Evolutionary conservation across 2,329 filamentous ascomycete species (phyloP).

Genomic region (Alternaria gansuensis): DNA sequence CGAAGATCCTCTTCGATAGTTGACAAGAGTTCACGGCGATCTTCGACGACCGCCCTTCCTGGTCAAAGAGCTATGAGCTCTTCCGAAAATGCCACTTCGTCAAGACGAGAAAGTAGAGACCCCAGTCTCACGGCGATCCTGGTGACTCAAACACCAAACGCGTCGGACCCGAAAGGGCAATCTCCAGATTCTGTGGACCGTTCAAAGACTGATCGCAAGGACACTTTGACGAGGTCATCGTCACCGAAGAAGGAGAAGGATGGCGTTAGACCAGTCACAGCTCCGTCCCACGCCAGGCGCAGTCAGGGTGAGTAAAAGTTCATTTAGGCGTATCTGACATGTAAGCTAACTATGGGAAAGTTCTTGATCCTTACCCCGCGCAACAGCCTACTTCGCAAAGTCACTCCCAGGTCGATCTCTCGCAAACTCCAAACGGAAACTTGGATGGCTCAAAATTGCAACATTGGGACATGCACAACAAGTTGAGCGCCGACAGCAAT

Average conservation of each 20-base stretch:
- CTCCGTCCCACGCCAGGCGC: constrained; percentile 46
- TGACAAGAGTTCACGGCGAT: constrained; percentile 44
- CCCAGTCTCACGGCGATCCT: constrained; percentile 53
- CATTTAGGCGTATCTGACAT: constrained; percentile 25
- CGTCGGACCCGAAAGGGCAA: constrained; percentile 37
- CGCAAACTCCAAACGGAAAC: constrained; percentile 45
- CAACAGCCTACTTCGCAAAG: constrained; percentile 45
- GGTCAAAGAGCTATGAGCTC: constrained; percentile 32
- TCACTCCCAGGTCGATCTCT: constrained; percentile 49
- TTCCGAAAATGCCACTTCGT: constrained; percentile 47
- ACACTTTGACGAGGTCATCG: constrained; percentile 40
- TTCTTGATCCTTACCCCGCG: constrained; percentile 43
- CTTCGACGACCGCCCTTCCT: constrained; percentile 39
- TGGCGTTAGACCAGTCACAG: constrained; percentile 45
- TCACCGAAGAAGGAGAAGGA: constrained; percentile 42
- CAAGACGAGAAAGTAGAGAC: constrained; percentile 51
- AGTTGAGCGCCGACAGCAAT: constrained; percentile 44
- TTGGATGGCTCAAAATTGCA: constrained; percentile 44
- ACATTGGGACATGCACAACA: constrained; percentile 44
- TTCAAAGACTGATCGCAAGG: constrained; percentile 41
- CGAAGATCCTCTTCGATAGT: constrained; percentile 43
- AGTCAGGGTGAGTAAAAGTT: constrained; percentile 46
- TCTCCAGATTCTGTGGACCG: constrained; percentile 25
- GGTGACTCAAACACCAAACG: constrained; percentile 50
- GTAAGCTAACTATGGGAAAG: constrained; percentile 27